These are phyloP conservation scores for Solanum bulbocastanum DNA, from an alignment of 257 asterid genomes.

Conservation along the genomic window DNA sequence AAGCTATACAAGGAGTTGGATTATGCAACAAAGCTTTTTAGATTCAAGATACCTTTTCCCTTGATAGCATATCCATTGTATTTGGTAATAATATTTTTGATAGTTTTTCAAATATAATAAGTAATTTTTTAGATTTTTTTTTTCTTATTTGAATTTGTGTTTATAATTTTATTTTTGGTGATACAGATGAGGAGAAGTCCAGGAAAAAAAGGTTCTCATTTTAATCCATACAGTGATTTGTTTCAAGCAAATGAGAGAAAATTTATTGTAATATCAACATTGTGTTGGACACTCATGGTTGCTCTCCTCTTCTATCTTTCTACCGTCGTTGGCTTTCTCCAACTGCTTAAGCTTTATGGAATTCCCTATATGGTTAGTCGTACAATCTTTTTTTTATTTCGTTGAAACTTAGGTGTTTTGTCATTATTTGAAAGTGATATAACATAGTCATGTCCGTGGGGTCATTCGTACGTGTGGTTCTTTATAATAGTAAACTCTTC, in stretches of 20 bases:
- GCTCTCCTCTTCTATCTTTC: slow-evolving; percentile 32
- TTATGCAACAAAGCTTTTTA: slow-evolving; percentile 16
- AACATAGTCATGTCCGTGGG: not conserved
- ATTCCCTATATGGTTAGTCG: slow-evolving; percentile 59
- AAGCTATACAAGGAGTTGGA: slow-evolving; percentile 20
- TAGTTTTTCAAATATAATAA: not conserved
- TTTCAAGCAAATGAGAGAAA: slow-evolving; percentile 55
- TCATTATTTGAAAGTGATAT: not conserved
- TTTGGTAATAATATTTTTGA: slow-evolving; percentile 12
- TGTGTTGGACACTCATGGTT: slow-evolving; percentile 66
- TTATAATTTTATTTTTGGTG: no score
- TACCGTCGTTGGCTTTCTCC: slow-evolving; percentile 30
- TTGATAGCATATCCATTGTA: slow-evolving; percentile 30
- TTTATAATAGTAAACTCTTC: not conserved
- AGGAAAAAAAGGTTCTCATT: slow-evolving; percentile 90
- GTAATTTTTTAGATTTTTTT: no score
- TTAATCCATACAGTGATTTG: slow-evolving; percentile 64
- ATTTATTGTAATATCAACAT: slow-evolving; percentile 46
- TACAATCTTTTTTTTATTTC: no score
- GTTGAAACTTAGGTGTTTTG: no score
- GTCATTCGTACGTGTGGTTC: not conserved
- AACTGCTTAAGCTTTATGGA: slow-evolving; percentile 53
- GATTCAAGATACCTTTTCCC: slow-evolving; percentile 42
- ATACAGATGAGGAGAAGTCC: slow-evolving; percentile 73
- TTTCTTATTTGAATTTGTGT: not conserved